Evolutionary conservation across 129 eudicot species (phyloP).

Genomic region (Centaurea solstitialis): DNA sequence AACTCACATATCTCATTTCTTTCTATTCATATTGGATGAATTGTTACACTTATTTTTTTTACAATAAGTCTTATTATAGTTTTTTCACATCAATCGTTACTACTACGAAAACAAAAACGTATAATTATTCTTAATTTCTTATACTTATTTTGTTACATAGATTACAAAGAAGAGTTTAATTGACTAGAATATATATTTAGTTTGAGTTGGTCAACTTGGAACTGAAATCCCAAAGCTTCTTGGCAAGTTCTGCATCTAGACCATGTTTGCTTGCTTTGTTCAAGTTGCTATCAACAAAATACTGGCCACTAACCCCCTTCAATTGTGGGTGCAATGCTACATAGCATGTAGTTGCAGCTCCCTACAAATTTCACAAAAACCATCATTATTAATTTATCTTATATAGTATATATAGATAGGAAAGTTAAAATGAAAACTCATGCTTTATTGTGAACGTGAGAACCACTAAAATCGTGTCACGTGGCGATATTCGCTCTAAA

Average conservation of each 20-base stretch:
- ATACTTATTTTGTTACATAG: background rate
- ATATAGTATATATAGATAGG: background rate
- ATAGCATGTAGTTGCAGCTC: conserved; percentile 88
- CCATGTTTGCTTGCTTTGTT: conserved; percentile 46
- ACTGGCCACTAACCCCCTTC: conserved; percentile 76
- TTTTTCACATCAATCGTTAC: too few relatives aligned
- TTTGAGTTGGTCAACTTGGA: conserved; percentile 45
- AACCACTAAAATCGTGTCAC: too few relatives aligned
- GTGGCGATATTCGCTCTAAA: too few relatives aligned
- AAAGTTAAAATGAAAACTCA: too few relatives aligned
- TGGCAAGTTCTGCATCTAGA: conserved; percentile 58
- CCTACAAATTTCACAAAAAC: conserved; percentile 40
- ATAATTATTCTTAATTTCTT: too few relatives aligned
- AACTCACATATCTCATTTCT: too few relatives aligned
- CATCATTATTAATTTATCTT: background rate
- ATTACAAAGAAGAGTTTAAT: conserved; percentile 10
- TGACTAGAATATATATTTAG: background rate
- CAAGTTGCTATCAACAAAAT: conserved; percentile 69
- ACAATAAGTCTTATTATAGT: too few relatives aligned
- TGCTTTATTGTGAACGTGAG: too few relatives aligned
- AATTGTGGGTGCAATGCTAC: conserved; percentile 78
- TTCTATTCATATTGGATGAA: too few relatives aligned
- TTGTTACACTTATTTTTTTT: too few relatives aligned
- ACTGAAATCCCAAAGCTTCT: conserved; percentile 85
- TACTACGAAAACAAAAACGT: too few relatives aligned